Evolutionary conservation across 345 rosid species (phyloP).

Genomic region (Citrus sp.): DNA sequence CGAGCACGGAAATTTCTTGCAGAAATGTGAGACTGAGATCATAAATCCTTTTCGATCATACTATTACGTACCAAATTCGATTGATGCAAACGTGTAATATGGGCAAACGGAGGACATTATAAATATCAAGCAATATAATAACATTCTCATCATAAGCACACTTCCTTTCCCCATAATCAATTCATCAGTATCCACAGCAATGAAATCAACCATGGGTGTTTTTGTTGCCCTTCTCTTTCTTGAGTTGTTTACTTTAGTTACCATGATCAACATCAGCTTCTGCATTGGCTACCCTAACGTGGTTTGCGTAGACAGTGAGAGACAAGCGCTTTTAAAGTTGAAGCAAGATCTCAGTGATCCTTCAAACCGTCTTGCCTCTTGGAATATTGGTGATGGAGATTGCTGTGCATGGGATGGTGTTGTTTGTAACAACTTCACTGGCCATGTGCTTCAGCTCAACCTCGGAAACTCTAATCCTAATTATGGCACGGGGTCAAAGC

Average conservation of each 20-base stretch:
- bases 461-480: neutral
- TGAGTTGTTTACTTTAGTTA: neutral
- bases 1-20: too few species aligned
- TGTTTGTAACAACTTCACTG: neutral
- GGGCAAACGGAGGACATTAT: neutral
- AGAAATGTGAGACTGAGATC: too few species aligned
- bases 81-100: too few species aligned
- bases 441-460: neutral
- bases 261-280: neutral
- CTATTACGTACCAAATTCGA: too few species aligned
- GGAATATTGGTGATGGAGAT: neutral
- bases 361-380: neutral
- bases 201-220: neutral
- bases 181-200: neutral
- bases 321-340: neutral
- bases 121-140: neutral
- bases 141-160: neutral
- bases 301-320: neutral
- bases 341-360: neutral
- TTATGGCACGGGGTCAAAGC: too few species aligned
- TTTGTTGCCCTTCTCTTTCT: neutral
- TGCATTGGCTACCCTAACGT: neutral
- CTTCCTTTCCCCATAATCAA: neutral
- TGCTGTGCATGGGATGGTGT: neutral
- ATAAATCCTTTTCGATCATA: too few species aligned